Conservation (phyloP, 2,329 filamentous ascomycete genomes). For the Neonectria magnoliae region DNA sequence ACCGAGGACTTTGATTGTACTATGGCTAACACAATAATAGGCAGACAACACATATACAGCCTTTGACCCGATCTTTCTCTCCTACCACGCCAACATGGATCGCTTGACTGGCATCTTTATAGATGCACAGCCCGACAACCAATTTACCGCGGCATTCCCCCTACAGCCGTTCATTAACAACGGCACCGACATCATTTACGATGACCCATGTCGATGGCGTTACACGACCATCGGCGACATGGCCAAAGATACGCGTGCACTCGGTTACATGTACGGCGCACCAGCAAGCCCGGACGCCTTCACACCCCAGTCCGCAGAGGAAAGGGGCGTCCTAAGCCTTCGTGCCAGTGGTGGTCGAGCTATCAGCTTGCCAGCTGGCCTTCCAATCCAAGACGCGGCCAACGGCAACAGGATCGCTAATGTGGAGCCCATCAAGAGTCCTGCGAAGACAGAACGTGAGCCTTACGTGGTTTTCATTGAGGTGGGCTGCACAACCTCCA, state of each 20-base stretch:
- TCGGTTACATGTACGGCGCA: slow-evolving; percentile 14
- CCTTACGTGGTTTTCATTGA: slow-evolving; percentile 11
- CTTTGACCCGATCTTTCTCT: slow-evolving; percentile 25
- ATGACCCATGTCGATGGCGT: slow-evolving; percentile 9
- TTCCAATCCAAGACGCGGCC: not conserved
- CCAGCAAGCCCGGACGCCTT: slow-evolving; percentile 8
- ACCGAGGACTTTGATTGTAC: no score
- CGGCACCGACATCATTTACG: slow-evolving; percentile 4
- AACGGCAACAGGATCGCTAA: not conserved
- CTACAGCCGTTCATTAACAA: slow-evolving; percentile 17
- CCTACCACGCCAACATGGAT: slow-evolving; percentile 26
- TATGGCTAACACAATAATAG: not conserved
- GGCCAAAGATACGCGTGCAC: slow-evolving; percentile 10
- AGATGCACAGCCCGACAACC: slow-evolving; percentile 7
- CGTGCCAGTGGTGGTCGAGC: not conserved
- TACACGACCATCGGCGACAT: slow-evolving; percentile 24
- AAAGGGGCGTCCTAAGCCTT: not conserved
- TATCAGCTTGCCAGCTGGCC: slow-evolving; percentile 4
- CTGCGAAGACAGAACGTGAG: not conserved
- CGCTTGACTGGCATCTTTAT: slow-evolving; percentile 14
- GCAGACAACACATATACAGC: slow-evolving; percentile 18
- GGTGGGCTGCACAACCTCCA: slow-evolving; percentile 15
- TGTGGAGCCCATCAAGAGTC: no score
- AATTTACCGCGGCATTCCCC: slow-evolving; percentile 16
- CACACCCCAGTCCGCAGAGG: not conserved